Conservation (phyloP, 2,329 filamentous ascomycete species). For the Tolypocladium tropicale region DNA sequence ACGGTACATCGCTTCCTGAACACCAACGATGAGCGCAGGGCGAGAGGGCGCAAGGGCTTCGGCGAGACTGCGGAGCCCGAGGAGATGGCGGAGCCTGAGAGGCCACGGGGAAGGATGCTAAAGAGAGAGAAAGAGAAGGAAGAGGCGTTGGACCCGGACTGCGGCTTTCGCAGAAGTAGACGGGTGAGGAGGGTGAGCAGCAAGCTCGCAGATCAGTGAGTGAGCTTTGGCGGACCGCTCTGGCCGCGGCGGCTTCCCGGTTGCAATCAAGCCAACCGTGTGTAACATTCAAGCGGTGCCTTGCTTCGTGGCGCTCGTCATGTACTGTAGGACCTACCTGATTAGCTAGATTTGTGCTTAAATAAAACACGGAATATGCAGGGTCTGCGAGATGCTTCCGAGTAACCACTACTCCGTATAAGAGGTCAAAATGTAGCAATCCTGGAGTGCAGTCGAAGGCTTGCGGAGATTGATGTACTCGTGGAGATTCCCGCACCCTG, state of each 20-base stretch:
- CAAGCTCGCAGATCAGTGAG: conserved; percentile 7
- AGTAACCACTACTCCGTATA: too few species aligned
- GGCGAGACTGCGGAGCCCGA: conserved; percentile 15
- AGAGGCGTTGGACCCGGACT: neutral
- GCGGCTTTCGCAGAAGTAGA: conserved; percentile 21
- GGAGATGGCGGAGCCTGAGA: conserved; percentile 11
- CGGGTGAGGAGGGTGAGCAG: conserved; percentile 23
- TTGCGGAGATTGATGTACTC: too few species aligned
- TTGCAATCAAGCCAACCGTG: neutral
- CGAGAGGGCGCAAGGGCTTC: conserved; percentile 31
- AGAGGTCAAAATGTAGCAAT: too few species aligned
- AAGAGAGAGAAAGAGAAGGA: conserved; percentile 1
- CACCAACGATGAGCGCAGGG: conserved; percentile 53
- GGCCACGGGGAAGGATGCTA: neutral
- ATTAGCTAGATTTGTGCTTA: neutral
- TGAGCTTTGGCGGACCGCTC: too few species aligned
- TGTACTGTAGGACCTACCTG: neutral
- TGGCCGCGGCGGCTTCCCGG: neutral
- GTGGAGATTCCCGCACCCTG: neutral
- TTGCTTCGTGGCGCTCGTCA: neutral
- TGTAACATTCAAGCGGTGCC: neutral
- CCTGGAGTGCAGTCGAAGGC: neutral
- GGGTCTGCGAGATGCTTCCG: neutral
- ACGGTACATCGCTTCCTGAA: conserved; percentile 75
- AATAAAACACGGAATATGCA: neutral